phyloP scores from a whole-genome alignment of 1,284 basidiomycete species.

The Athelia sp. region DNA sequence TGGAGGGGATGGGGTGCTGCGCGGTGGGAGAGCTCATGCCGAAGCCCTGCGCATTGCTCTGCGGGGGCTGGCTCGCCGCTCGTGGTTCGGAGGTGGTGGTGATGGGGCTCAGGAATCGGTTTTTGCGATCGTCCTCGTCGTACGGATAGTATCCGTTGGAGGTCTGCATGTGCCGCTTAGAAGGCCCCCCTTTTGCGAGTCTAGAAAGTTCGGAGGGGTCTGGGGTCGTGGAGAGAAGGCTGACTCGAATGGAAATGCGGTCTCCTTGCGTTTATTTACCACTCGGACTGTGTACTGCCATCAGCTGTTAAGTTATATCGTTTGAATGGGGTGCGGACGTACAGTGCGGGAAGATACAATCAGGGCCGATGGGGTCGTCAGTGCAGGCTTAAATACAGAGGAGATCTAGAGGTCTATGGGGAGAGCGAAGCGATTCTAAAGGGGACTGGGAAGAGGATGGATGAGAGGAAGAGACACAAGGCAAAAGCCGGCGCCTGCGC shows the following conservation, averaged over 20 bases:
- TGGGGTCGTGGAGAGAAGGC: background rate
- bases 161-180: slow-evolving; percentile 17
- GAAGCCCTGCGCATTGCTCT: slow-evolving; percentile 40
- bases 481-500: no score
- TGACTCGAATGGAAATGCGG: no score
- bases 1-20: slow-evolving; percentile 44
- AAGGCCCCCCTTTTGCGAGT: background rate
- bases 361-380: no score
- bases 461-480: no score
- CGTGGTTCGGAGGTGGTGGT: slow-evolving; percentile 44
- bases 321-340: no score
- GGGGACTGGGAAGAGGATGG: no score
- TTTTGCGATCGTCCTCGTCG: slow-evolving; percentile 42
- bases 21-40: slow-evolving; percentile 37
- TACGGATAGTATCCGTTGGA: slow-evolving; percentile 19
- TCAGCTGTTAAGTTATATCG: no score
- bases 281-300: background rate
- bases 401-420: no score
- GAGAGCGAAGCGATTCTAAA: no score
- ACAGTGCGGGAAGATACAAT: no score
- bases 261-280: no score
- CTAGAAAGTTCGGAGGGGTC: background rate
- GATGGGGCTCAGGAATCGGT: slow-evolving; percentile 44
- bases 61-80: slow-evolving; percentile 66
- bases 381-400: no score